phyloP scores from a whole-genome alignment of 768 basidiomycete genomes.

The Suillus spraguei region DNA sequence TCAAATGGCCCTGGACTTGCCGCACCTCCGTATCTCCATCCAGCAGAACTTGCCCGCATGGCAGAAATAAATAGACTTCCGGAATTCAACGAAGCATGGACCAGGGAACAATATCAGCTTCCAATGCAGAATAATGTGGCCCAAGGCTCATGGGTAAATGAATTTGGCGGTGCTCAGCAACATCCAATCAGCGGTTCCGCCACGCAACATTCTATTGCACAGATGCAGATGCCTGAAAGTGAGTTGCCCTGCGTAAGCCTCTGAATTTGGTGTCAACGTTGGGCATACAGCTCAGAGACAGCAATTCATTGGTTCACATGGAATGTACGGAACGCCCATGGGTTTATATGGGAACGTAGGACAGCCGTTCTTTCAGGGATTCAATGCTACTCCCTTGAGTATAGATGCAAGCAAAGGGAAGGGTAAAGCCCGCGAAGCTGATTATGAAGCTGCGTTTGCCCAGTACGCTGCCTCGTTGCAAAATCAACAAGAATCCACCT shows the following conservation, averaged over 20 bases:
- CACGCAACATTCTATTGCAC: constrained; percentile 34
- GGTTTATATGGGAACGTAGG: constrained; percentile 27
- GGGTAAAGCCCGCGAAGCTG: constrained; percentile 75
- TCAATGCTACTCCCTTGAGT: constrained; percentile 26
- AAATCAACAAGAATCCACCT: constrained; percentile 42
- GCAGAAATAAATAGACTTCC: constrained; percentile 30
- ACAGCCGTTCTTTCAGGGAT: constrained; percentile 36
- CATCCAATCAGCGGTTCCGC: constrained; percentile 27
- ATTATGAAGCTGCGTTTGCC: constrained; percentile 87
- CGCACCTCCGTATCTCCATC: constrained; percentile 33
- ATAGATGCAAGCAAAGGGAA: constrained; percentile 56
- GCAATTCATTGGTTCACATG: constrained; percentile 39
- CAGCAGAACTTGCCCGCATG: constrained; percentile 32
- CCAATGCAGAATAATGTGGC: constrained; percentile 36
- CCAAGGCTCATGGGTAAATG: constrained; percentile 54
- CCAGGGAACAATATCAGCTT: constrained; percentile 46
- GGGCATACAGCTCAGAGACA: constrained; percentile 34
- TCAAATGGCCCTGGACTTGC: constrained; percentile 37
- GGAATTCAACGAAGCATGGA: constrained; percentile 56
- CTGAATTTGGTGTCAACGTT: neutral
- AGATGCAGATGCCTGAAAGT: constrained; percentile 32
- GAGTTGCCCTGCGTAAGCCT: neutral
- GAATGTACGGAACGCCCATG: constrained; percentile 37
- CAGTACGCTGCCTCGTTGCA: constrained; percentile 59
- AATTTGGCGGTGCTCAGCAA: constrained; percentile 46